Evolutionary conservation across 768 basidiomycete species (phyloP), one percentile per base, ranked within the genome.

Genomic region (Amanita subjunquillea): DNA sequence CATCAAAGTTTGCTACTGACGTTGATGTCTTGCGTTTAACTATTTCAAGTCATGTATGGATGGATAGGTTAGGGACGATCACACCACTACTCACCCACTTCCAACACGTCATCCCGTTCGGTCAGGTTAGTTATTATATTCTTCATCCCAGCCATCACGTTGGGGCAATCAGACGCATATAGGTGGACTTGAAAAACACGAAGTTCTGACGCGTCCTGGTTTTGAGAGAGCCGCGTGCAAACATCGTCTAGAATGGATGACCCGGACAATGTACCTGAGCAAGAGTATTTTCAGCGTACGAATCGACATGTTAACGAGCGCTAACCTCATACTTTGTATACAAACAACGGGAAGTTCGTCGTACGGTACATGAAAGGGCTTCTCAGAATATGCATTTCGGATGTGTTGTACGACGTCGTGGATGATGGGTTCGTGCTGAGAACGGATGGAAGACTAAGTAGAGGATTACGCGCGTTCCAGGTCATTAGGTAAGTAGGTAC

Each of bases 1-100:
- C 78, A 60, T 90, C 85, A 58, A 78, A 79, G 37, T 64, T 72
- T 3, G 83, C 80, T 29, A 85, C 63, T 0, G 82, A 80, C 0
- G 71, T 67, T 1, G 74, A 58, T 0, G 76, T 60, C 54, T 73
- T 78, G 25, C 76, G 74, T 55, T 74, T 79, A 9, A 68, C 74
- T 76, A 54, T 3, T 49, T 43, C 9, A 3, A 38, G 40, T 32
- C 39, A 43, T 46, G 51, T 34, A 42, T 50, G 2, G 50, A 42
- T 23, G 1, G 15, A 32, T 47, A 23, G 12, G 17, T 39, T 4
- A 27, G 17, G 12, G 23, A 36, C 22, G 27, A 51, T 57, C 13
- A 41, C n/a, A 3, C 17, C 22, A 41, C 15, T 10, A 34, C 58
- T 42, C 50, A 66, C 69, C 62, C 45, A 55, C 38, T 27, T 59